phyloP scores from a whole-genome alignment of 2,329 filamentous ascomycete genomes.

The Cercospora sp. region DNA sequence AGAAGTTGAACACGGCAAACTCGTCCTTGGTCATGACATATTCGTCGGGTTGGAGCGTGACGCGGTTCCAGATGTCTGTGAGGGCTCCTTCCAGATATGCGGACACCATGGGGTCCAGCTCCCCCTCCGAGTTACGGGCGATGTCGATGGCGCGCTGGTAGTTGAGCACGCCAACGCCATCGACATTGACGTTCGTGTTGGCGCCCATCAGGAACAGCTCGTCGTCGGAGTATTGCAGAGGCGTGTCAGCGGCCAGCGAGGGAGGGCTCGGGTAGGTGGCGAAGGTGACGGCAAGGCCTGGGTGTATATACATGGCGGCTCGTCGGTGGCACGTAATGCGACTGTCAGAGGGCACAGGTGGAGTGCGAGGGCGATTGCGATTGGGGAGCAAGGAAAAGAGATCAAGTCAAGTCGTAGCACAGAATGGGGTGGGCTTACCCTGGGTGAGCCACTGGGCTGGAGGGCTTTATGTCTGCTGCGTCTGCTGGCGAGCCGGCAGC shows the following conservation, averaged over 20 bases:
- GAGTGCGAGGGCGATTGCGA: conserved; percentile 10
- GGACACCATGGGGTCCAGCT: conserved; percentile 63
- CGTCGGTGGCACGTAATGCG: conserved; percentile 17
- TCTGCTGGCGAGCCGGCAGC: conserved; percentile 20
- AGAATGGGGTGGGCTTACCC: conserved; percentile 25
- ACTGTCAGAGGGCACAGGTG: conserved; percentile 12
- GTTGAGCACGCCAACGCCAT: conserved; percentile 45
- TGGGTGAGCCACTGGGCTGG: conserved; percentile 17
- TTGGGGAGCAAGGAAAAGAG: conserved; percentile 8
- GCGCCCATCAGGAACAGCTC: conserved; percentile 43
- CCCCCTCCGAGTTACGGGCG: conserved; percentile 71
- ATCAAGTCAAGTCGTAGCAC: conserved; percentile 19
- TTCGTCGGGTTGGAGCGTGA: conserved; percentile 63
- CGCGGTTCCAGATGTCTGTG: conserved; percentile 64
- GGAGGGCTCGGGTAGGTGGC: conserved; percentile 34
- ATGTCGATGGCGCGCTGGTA: conserved; percentile 72
- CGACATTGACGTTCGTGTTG: conserved; percentile 41
- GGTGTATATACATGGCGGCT: conserved; percentile 25
- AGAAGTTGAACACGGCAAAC: conserved; percentile 86
- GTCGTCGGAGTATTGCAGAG: conserved; percentile 20
- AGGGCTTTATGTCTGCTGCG: conserved; percentile 23
- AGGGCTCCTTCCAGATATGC: conserved; percentile 66
- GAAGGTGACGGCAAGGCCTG: conserved; percentile 24
- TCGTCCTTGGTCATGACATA: conserved; percentile 76
- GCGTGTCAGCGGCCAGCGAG: conserved; percentile 26